Evolutionary conservation across 441 rosid genomes (phyloP).

Genomic region (Erysimum cheiri): DNA sequence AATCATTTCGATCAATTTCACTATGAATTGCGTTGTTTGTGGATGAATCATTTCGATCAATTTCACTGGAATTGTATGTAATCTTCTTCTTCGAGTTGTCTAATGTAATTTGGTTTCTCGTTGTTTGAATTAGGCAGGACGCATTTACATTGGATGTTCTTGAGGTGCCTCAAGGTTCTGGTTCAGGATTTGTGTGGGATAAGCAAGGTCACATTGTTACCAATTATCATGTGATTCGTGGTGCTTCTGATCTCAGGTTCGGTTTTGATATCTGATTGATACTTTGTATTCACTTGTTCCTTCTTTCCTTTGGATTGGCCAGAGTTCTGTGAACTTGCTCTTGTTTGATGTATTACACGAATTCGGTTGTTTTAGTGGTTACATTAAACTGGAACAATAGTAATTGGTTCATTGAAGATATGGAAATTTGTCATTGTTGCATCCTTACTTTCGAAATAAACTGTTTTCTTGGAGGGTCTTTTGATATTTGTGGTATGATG

Average conservation of each 20-base stretch:
- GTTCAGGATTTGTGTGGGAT: slow-evolving; percentile 98
- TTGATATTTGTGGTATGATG: slow-evolving; percentile 27
- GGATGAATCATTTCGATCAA: background rate
- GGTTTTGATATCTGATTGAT: background rate
- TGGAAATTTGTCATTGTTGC: slow-evolving; percentile 18
- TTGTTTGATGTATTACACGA: no score
- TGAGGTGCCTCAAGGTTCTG: slow-evolving; percentile 98
- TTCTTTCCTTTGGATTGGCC: no score
- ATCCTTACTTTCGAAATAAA: background rate
- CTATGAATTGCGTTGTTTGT: background rate
- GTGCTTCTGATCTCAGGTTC: slow-evolving; percentile 94
- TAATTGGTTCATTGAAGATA: background rate
- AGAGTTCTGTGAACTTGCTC: no score
- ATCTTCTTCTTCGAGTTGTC: background rate
- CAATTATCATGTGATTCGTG: slow-evolving; percentile 95
- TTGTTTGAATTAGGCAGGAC: slow-evolving; percentile 69
- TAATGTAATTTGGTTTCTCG: slow-evolving; percentile 11
- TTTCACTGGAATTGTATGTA: slow-evolving; percentile 6
- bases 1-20: no score
- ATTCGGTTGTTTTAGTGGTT: background rate
- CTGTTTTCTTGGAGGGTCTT: background rate
- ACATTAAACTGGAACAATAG: background rate
- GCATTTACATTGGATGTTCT: slow-evolving; percentile 92
- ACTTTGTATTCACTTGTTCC: no score
- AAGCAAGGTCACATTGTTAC: slow-evolving; percentile 86